phyloP scores from a whole-genome alignment of 345 rosid species.

The Linum trigynum region DNA sequence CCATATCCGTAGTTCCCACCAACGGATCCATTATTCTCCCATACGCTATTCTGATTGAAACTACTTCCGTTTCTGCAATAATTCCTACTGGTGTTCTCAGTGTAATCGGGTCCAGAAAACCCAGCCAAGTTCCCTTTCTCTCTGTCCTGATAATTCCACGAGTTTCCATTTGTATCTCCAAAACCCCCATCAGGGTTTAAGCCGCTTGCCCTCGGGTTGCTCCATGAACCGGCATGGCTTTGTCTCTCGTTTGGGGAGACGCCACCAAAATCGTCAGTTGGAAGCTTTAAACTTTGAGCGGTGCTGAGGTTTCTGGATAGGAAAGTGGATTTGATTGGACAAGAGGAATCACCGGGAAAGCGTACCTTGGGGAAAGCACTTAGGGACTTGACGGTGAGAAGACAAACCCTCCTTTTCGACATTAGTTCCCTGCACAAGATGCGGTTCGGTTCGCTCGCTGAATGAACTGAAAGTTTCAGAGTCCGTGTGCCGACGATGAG shows the following conservation, averaged over 20 bases:
- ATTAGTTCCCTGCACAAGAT: constrained; percentile 10
- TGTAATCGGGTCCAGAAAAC: constrained; percentile 11
- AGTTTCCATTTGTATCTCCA: constrained; percentile 11
- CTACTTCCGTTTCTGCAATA: constrained; percentile 13
- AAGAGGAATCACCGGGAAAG: constrained; percentile 15
- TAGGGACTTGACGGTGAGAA: constrained; percentile 23
- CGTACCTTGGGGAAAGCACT: constrained; percentile 26
- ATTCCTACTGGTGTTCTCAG: constrained; percentile 7
- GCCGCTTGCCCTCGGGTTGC: constrained; percentile 14
- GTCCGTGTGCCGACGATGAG: no score
- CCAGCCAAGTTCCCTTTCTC: constrained; percentile 19
- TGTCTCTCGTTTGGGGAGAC: constrained; percentile 8
- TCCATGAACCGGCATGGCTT: constrained; percentile 14
- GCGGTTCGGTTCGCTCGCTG: no score
- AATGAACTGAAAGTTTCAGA: no score
- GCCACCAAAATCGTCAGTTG: constrained; percentile 16
- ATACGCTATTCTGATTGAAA: constrained; percentile 9
- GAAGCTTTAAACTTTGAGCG: constrained; percentile 40
- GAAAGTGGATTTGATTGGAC: constrained; percentile 15
- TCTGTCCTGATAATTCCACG: constrained; percentile 13
- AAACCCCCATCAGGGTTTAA: constrained; percentile 16
- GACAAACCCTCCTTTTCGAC: constrained; percentile 30
- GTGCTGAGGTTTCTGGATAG: constrained; percentile 30
- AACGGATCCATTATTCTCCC: constrained; percentile 12
- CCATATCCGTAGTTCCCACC: constrained; percentile 11